Evolutionary conservation across 1,284 basidiomycete species (phyloP).

Genomic region (Cryptococcus neoformans): DNA sequence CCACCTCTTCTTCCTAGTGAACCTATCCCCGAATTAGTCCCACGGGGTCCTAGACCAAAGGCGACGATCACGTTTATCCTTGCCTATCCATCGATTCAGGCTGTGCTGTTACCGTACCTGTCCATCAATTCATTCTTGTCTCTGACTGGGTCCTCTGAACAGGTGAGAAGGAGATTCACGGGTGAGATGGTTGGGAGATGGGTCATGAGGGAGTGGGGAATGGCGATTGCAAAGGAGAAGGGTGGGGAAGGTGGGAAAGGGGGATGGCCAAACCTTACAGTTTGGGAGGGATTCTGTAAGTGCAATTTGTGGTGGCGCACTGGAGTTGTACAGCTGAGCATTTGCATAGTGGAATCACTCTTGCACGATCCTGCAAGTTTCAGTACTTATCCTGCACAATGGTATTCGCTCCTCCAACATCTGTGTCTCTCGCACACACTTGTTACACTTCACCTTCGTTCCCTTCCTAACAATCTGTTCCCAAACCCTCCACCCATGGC

Average conservation of each 20-base stretch:
- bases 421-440: constrained; percentile 47
- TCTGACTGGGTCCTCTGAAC: constrained; percentile 35
- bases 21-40: not conserved
- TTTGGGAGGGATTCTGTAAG: constrained; percentile 51
- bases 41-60: not conserved
- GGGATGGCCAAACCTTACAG: constrained; percentile 47
- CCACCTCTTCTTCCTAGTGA: not conserved
- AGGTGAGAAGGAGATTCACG: constrained; percentile 33
- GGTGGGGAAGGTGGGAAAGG: constrained; percentile 11
- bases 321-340: not conserved
- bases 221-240: constrained; percentile 28
- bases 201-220: constrained; percentile 46
- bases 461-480: constrained; percentile 35
- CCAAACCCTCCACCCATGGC: constrained; percentile 40
- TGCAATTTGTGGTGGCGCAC: constrained; percentile 1
- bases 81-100: constrained; percentile 34
- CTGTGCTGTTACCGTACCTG: constrained; percentile 32
- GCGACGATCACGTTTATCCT: constrained; percentile 28
- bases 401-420: constrained; percentile 44
- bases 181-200: constrained; percentile 47
- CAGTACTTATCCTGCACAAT: constrained; percentile 44
- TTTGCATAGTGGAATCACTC: constrained; percentile 43
- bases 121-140: constrained; percentile 46
- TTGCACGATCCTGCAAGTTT: constrained; percentile 46
- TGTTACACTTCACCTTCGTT: constrained; percentile 46